Evolutionary conservation across 1,284 basidiomycete genomes (phyloP), one percentile per base, ranked within the genome.

Genomic region (Ceratobasidium sp.): DNA sequence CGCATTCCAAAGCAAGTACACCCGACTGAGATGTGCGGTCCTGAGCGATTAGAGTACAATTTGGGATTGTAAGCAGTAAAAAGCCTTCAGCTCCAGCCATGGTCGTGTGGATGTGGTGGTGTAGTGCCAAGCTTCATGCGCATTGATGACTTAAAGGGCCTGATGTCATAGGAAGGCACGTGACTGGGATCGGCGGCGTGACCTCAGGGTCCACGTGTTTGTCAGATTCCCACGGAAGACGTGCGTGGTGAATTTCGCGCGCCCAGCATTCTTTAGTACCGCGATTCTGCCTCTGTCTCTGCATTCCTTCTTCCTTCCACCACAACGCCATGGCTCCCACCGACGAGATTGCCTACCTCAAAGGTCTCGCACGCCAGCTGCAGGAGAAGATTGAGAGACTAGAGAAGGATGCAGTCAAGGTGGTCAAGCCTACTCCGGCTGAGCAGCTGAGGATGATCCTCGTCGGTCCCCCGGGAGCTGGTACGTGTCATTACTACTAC

Each of bases 391-490:
- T 96, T 78, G 79, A 85, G 70, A 79, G 84, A 44, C 85, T 95
- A 75, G 94, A 95, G 85, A 87, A 89, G 79, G 80, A 80, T 38
- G 80, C 79, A 7, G 79, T 82, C 35, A 76, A 82, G 43, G 70
- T 74, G n/a, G 77, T 76, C 14, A 75, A 77, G 11, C 26, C 78
- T 44, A 78, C 79, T 41, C 92, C 93, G 73, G 88, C 88, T n/a
- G 86, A 90, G 80, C 91, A 93, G 82, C 87, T 94, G 76, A 88
- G 96, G 71, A 92, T 96, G 77, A 95, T 99, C 79, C 87, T 99
- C 77, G 87, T 99, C 79, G 97, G 97, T 74, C 97, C 97, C 77
- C 97, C 97, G 59, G 97, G 97, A 79, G 95, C 97, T 78, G 96
- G 96, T 94, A 78, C 76, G 90, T 85, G 38, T 70, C 67, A 23